These are phyloP conservation scores for Sporothrix protearum DNA, from an alignment of 2,329 filamentous ascomycete genomes.

Conservation along the genomic window DNA sequence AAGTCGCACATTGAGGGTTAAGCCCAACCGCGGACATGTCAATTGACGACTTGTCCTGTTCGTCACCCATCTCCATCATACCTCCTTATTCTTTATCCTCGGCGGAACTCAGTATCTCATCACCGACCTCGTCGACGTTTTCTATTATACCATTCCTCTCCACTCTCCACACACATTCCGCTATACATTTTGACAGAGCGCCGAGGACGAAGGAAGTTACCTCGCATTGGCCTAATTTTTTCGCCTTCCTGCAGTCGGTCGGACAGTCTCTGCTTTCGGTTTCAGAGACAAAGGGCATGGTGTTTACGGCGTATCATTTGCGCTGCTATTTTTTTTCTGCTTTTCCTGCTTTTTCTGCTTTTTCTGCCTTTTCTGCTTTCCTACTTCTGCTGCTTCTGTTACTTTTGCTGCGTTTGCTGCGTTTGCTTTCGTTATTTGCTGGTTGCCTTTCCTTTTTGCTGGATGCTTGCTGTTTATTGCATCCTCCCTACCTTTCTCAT, in stretches of 20 bases:
- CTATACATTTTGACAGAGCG: slow-evolving; percentile 8
- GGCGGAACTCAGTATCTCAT: not conserved
- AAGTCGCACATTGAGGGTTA: slow-evolving; percentile 81
- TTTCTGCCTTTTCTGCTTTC: not conserved
- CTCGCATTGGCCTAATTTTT: slow-evolving; percentile 22
- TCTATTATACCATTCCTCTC: not conserved
- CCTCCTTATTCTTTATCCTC: not conserved
- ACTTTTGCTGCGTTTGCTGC: not conserved
- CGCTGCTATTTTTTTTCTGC: slow-evolving; percentile 4
- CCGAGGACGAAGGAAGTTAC: not conserved
- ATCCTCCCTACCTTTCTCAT: not conserved
- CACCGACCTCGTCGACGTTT: no score
- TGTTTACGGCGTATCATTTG: slow-evolving; percentile 42
- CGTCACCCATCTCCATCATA: not conserved
- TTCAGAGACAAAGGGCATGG: slow-evolving; percentile 34
- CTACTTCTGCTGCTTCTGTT: not conserved
- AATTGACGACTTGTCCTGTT: not conserved
- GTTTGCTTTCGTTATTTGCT: not conserved
- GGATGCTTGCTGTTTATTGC: not conserved
- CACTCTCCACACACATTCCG: not conserved
- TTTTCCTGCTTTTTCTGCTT: not conserved
- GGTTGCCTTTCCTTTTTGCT: not conserved
- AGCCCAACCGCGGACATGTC: slow-evolving; percentile 27
- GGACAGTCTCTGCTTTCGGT: slow-evolving; percentile 1
- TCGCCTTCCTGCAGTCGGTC: slow-evolving; percentile 4